Evolutionary conservation across 352 stramenopile species (phyloP).

Genomic region (Globisporangium perplexum): DNA sequence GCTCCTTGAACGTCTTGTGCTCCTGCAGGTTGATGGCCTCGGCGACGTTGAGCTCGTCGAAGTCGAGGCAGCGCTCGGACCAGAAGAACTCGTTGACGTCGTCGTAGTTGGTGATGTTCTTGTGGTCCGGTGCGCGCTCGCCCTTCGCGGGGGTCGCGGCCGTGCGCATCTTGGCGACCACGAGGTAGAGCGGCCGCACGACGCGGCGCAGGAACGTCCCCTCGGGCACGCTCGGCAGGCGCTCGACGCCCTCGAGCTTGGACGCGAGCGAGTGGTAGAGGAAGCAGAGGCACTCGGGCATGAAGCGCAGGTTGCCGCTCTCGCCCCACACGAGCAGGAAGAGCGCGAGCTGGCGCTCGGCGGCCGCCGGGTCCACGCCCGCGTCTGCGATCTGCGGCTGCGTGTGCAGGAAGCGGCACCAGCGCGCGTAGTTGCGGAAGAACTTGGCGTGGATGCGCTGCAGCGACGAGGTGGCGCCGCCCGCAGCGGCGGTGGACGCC

Average conservation of each 20-base stretch:
- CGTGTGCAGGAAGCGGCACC: conserved; percentile 92
- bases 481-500: too few relatives aligned
- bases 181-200: conserved; percentile 71
- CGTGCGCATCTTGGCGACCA: conserved; percentile 68
- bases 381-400: conserved; percentile 74
- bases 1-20: conserved; percentile 85
- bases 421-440: conserved; percentile 91
- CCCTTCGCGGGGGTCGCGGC: conserved; percentile 19
- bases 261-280: conserved; percentile 77
- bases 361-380: conserved; percentile 16
- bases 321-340: conserved; percentile 87
- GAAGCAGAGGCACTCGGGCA: conserved; percentile 88
- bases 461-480: conserved; percentile 56
- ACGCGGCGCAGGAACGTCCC: conserved; percentile 68
- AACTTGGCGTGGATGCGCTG: conserved; percentile 91
- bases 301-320: conserved; percentile 79
- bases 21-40: conserved; percentile 59
- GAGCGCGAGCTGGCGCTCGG: conserved; percentile 65
- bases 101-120: conserved; percentile 88
- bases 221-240: conserved; percentile 51
- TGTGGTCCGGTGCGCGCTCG: conserved; percentile 51
- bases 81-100: conserved; percentile 91
- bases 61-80: conserved; percentile 64
- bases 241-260: conserved; percentile 62
- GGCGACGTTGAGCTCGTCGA: conserved; percentile 78